A percentile compares a stretch with the other conserved stretches of the same genome.
These are phyloP conservation scores for Metarhizium humberi DNA, from an alignment of 2,329 filamentous ascomycete species.

Conservation along the genomic window DNA sequence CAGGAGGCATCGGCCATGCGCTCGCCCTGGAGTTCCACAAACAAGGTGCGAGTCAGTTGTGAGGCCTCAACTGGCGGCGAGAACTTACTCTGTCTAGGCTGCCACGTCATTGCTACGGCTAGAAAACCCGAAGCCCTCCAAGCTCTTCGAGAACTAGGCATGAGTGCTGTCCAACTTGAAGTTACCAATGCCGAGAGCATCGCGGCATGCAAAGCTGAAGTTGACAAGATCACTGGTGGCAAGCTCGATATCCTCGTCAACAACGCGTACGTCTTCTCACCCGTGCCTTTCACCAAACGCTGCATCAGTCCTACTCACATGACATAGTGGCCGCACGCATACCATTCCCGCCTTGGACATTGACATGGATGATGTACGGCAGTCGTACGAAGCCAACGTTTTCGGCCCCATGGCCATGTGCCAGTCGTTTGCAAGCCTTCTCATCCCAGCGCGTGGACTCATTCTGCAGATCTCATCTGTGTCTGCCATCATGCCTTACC, in stretches of 20 bases:
- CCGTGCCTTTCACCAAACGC: neutral
- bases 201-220: constrained; percentile 34
- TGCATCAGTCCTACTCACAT: neutral
- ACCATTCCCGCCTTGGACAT: constrained; percentile 43
- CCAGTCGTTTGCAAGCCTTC: constrained; percentile 37
- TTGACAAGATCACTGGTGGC: constrained; percentile 38
- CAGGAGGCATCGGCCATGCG: constrained; percentile 48
- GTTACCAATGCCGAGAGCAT: constrained; percentile 45
- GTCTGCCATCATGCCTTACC: constrained; percentile 39
- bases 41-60: constrained; percentile 28
- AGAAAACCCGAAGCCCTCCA: constrained; percentile 38
- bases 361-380: constrained; percentile 40
- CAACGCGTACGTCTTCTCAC: constrained; percentile 37
- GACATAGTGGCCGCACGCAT: constrained; percentile 38
- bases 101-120: constrained; percentile 47
- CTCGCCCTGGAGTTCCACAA: constrained; percentile 43
- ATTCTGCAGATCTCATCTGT: constrained; percentile 47
- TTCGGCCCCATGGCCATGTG: constrained; percentile 49
- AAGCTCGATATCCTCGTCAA: constrained; percentile 50
- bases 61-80: neutral
- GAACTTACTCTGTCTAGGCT: constrained; percentile 12
- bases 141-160: constrained; percentile 34
- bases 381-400: constrained; percentile 47
- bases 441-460: constrained; percentile 40
- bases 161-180: constrained; percentile 42